A percentile compares a stretch with the other conserved stretches of the same genome.
phyloP scores from a whole-genome alignment of 169 alveolate species.

The Hepatocystis sp. region DNA sequence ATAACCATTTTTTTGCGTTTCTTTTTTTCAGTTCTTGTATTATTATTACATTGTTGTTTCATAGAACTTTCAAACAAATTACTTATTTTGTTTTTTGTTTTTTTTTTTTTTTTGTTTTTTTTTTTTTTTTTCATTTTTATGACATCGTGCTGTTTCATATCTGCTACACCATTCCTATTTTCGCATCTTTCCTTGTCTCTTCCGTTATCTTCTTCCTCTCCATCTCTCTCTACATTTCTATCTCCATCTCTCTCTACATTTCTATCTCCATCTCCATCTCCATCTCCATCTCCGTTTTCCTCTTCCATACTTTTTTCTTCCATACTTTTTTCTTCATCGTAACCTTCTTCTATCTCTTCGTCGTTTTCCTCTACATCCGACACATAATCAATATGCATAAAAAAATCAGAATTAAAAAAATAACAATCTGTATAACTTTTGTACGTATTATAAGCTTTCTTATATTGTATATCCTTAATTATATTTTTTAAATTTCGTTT shows the following conservation, averaged over 20 bases:
- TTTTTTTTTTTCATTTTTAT: background rate
- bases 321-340: background rate
- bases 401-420: constrained; percentile 22
- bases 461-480: background rate
- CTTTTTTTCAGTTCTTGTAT: background rate
- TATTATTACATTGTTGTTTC: no score
- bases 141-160: background rate
- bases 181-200: background rate
- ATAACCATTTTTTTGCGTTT: constrained; percentile 7
- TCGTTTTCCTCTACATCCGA: background rate
- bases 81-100: no score
- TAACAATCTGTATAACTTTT: constrained; percentile 47
- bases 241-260: constrained; percentile 8
- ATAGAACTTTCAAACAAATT: no score
- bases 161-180: background rate
- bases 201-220: background rate
- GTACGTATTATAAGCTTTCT: constrained; percentile 51
- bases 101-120: no score
- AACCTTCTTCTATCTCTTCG: background rate
- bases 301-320: background rate
- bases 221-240: background rate
- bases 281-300: background rate
- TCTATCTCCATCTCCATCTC: background rate
- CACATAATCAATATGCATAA: no score
- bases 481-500: background rate